These are phyloP conservation scores for Leccinum olivaceopallidum DNA, from an alignment of 768 basidiomycete genomes.

Conservation along the genomic window DNA sequence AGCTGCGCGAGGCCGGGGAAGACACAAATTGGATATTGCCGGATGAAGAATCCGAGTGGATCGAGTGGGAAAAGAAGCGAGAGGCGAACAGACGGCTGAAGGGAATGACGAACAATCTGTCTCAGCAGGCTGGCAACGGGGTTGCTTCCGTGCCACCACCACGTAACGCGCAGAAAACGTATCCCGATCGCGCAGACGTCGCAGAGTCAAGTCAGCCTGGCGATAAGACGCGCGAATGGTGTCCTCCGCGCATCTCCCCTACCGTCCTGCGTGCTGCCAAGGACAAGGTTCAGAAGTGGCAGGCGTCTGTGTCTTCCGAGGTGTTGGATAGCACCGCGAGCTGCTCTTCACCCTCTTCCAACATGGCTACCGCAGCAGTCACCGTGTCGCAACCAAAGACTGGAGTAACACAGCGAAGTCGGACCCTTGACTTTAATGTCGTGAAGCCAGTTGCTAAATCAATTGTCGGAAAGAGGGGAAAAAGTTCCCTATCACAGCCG, in stretches of 20 bases:
- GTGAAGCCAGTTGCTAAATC: constrained; percentile 38
- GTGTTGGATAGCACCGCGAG: constrained; percentile 11
- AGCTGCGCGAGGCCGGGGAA: constrained; percentile 25
- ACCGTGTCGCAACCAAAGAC: constrained; percentile 17
- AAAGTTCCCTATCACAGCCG: constrained; percentile 4
- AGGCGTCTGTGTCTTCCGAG: constrained; percentile 30
- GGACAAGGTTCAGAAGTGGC: constrained; percentile 39
- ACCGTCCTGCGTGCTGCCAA: constrained; percentile 30
- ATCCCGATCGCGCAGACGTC: background rate
- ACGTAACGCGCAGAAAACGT: constrained; percentile 6
- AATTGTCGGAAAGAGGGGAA: constrained; percentile 25
- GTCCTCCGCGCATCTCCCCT: constrained; percentile 22
- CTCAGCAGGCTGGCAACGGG: constrained; percentile 7
- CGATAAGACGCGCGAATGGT: constrained; percentile 7
- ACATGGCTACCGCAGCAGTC: constrained; percentile 2
- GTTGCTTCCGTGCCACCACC: constrained; percentile 1
- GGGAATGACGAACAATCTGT: constrained; percentile 12
- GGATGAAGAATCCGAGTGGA: constrained; percentile 50
- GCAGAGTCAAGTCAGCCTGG: background rate
- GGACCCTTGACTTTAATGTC: constrained; percentile 45
- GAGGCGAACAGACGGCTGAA: constrained; percentile 21
- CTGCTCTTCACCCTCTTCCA: constrained; percentile 4
- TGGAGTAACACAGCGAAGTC: constrained; percentile 14
- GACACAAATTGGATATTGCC: constrained; percentile 39
- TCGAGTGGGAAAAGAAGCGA: constrained; percentile 42